Evolutionary conservation across 2,329 filamentous ascomycete genomes (phyloP).

Genomic region (Curvularia sp.): DNA sequence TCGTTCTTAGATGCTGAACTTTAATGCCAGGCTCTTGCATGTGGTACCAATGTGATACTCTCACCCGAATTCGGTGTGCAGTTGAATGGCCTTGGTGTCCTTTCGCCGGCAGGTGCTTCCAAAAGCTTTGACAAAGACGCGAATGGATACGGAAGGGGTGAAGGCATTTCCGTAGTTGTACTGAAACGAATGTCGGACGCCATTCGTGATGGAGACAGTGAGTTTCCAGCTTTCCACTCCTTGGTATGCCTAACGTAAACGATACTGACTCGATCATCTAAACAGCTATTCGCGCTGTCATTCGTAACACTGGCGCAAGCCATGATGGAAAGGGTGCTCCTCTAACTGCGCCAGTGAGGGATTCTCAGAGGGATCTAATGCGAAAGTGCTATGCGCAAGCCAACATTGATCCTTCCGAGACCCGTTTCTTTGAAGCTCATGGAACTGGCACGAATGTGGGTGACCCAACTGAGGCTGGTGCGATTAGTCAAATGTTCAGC

Average conservation of each 20-base stretch:
- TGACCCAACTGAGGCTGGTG: slow-evolving; percentile 31
- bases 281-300: slow-evolving; percentile 28
- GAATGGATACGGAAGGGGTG: slow-evolving; percentile 36
- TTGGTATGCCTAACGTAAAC: background rate
- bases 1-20: background rate
- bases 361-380: slow-evolving; percentile 47
- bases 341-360: slow-evolving; percentile 45
- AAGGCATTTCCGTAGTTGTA: slow-evolving; percentile 34
- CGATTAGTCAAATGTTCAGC: slow-evolving; percentile 21
- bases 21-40: background rate
- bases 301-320: slow-evolving; percentile 30
- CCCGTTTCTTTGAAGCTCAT: slow-evolving; percentile 33
- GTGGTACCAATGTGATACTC: slow-evolving; percentile 19
- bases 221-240: background rate
- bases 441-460: slow-evolving; percentile 61
- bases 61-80: slow-evolving; percentile 8
- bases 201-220: slow-evolving; percentile 29
- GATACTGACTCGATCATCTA: background rate
- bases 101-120: slow-evolving; percentile 39
- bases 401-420: slow-evolving; percentile 37
- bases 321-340: slow-evolving; percentile 24
- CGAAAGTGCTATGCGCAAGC: slow-evolving; percentile 45
- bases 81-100: slow-evolving; percentile 16
- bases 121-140: slow-evolving; percentile 58
- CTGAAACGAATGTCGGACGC: slow-evolving; percentile 34